Evolutionary conservation across 352 stramenopile species (phyloP), one percentile per base, ranked within the genome.

Genomic region (Phytopythium boreale): DNA sequence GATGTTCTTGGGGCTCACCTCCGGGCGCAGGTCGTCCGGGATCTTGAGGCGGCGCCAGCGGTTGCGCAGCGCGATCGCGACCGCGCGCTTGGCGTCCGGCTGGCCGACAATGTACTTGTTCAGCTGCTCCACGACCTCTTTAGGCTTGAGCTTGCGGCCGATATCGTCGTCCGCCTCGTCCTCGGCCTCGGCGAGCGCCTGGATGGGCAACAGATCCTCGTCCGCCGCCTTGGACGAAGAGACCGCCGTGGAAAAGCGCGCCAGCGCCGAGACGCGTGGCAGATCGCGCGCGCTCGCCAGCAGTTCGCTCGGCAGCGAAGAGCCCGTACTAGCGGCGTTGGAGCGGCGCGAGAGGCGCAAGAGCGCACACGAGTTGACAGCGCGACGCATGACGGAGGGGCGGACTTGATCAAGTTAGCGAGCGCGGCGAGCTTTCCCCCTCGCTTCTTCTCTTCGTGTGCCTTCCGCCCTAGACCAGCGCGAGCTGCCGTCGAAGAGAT

Each of bases 1-100:
- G 36, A 99, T 99, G 78, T 99, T 99, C 74, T 99, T 98, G n/a
- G 98, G 98, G 15, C 97, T 98, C 59, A 98, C 87, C 61, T 98
- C 90, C 4, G 82, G 69, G 10, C 85, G 88, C 60, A 97, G 71
- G 17, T 98, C 93, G 34, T 98, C 89, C 24, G 89, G 79, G 43
- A 99, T 89, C 69, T 98, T 98, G 62, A 96, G 88, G 15, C 98
- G 91, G 56, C 98, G 90, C 97, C 97, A 99, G 62, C 98, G 89
- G 76, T 99, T 99, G 71, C 97, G 89, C 76, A 99, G 82, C 49
- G 98, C 97, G 67, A 99, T 99, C 14, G 98, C 97, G 3, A 99
- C 97, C 2, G 98, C 97, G 64, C 93, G 84, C 77, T 99, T 99
- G 61, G 97, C 97, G 66, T 98, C 96, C 4, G 80, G 68, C 77